Conservation (phyloP, 768 basidiomycete species). For the Imleria badia region DNA sequence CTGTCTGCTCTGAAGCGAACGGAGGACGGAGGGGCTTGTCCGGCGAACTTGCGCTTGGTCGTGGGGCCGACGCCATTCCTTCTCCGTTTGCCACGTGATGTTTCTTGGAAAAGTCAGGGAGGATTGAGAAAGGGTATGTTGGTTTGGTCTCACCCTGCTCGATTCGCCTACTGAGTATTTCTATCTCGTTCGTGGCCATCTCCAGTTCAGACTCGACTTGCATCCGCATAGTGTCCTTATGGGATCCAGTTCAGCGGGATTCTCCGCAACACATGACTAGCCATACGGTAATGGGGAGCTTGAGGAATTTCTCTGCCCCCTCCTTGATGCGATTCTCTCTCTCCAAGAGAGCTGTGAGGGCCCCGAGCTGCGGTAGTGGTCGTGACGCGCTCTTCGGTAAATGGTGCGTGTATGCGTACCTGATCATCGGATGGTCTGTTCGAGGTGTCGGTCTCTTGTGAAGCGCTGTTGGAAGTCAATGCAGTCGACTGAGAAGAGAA, state of each 20-base stretch:
- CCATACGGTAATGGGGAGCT: constrained; percentile 56
- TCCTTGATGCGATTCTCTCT: constrained; percentile 84
- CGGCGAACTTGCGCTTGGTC: constrained; percentile 34
- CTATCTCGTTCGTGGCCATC: constrained; percentile 73
- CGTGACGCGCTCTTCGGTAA: constrained; percentile 1
- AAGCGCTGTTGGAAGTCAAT: constrained; percentile 21
- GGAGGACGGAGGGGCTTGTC: constrained; percentile 31
- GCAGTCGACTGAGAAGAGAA: constrained; percentile 31
- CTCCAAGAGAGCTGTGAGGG: constrained; percentile 64
- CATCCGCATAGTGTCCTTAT: constrained; percentile 60
- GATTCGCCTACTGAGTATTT: constrained; percentile 52
- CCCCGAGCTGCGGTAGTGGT: constrained; percentile 51
- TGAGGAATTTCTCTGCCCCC: constrained; percentile 87
- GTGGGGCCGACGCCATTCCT: constrained; percentile 25
- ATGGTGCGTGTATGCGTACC: constrained; percentile 19
- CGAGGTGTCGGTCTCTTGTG: constrained; percentile 25
- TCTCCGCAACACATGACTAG: constrained; percentile 1
- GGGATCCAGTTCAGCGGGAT: constrained; percentile 7
- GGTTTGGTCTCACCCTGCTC: constrained; percentile 39
- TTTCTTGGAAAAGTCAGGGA: constrained; percentile 16
- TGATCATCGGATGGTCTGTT: constrained; percentile 28
- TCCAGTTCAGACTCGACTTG: constrained; percentile 79
- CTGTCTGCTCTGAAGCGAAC: constrained; percentile 32
- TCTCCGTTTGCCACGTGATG: constrained; percentile 32
- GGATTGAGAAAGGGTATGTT: not conserved